These are phyloP conservation scores for Zasmidium angulare DNA, from an alignment of 2,329 filamentous ascomycete genomes.

Conservation along the genomic window DNA sequence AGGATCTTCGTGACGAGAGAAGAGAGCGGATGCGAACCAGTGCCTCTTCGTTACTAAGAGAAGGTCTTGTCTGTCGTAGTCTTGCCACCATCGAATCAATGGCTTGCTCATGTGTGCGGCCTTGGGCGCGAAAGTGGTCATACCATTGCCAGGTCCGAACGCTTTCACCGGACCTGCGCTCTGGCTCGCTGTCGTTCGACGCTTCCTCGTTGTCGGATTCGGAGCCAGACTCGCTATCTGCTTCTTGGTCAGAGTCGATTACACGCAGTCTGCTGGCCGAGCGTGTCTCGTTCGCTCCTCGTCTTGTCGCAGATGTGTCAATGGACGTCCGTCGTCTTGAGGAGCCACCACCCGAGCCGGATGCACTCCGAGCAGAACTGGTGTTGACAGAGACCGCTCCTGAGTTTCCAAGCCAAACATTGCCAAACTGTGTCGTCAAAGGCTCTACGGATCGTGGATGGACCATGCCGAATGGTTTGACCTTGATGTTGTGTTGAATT, in stretches of 20 bases:
- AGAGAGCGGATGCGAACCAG: background rate
- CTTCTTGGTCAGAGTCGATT: background rate
- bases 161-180: background rate
- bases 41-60: background rate
- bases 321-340: background rate
- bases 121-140: background rate
- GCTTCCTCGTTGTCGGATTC: background rate
- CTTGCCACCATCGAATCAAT: background rate
- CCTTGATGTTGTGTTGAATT: too few relatives aligned
- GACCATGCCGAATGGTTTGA: too few relatives aligned
- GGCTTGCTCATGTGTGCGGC: background rate
- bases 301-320: background rate
- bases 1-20: background rate
- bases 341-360: background rate
- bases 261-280: background rate
- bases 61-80: background rate
- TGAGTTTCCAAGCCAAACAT: background rate
- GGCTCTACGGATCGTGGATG: too few relatives aligned
- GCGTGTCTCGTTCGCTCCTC: background rate
- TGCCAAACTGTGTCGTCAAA: too few relatives aligned
- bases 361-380: background rate
- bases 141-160: background rate
- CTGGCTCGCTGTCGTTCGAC: background rate
- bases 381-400: background rate
- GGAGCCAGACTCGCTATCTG: background rate